Conservation (phyloP, 1,284 basidiomycete species). For the Ceratorhiza oryzae-sativae region DNA sequence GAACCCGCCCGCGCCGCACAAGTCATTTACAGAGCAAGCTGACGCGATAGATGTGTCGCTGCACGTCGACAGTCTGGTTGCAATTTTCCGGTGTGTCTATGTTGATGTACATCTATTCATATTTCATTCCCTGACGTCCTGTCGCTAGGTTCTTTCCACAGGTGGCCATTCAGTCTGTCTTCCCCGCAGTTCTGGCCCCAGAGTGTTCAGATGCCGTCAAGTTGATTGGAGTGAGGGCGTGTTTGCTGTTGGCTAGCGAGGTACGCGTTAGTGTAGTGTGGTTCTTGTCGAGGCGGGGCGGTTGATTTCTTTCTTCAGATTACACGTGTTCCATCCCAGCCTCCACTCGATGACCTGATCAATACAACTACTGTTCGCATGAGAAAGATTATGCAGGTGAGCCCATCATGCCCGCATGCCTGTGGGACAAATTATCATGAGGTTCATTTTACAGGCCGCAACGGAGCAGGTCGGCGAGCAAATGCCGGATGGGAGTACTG, state of each 20-base stretch:
- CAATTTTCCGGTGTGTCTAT: constrained; percentile 54
- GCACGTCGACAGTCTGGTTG: constrained; percentile 75
- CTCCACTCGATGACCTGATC: constrained; percentile 50
- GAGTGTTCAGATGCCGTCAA: constrained; percentile 82
- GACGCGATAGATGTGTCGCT: constrained; percentile 83
- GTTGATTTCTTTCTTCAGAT: constrained; percentile 53
- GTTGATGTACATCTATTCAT: background rate
- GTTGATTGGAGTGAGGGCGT: constrained; percentile 76
- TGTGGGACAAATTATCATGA: background rate
- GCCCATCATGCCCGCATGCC: background rate
- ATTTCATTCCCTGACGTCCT: background rate
- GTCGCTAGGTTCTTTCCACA: constrained; percentile 50
- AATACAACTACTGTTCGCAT: constrained; percentile 26
- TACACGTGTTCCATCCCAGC: constrained; percentile 65
- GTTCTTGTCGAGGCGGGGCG: constrained; percentile 7
- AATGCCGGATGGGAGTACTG: constrained; percentile 60
- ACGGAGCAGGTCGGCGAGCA: constrained; percentile 54
- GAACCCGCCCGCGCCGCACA: constrained; percentile 57
- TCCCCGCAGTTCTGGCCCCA: constrained; percentile 70
- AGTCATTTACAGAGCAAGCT: constrained; percentile 71
- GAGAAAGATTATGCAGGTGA: constrained; percentile 37
- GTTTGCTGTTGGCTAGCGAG: constrained; percentile 57
- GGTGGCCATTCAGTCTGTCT: constrained; percentile 66
- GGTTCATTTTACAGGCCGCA: constrained; percentile 7
- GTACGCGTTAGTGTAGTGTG: constrained; percentile 36